Evolutionary conservation across 768 basidiomycete species (phyloP), one percentile per base, ranked within the genome.

Genomic region (Rhodotorula taiwanensis): DNA sequence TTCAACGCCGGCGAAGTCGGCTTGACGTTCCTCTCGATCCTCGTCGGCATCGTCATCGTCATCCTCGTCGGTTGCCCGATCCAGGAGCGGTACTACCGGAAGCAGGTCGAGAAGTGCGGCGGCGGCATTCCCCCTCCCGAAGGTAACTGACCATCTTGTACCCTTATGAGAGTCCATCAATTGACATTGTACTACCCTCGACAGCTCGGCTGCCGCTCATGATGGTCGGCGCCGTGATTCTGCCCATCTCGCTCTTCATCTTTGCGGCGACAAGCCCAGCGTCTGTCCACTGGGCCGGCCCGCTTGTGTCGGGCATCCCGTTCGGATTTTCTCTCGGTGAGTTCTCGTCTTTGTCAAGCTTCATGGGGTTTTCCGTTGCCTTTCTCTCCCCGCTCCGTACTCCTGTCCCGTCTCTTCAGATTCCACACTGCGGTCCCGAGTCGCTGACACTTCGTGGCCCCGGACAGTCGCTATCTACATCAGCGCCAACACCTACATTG

Each of bases 161-260:
- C n/a, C n/a, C n/a, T n/a, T n/a, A n/a, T n/a, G n/a, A n/a, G n/a
- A n/a, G n/a, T n/a, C n/a, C n/a, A n/a, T n/a, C n/a, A n/a, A n/a
- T n/a, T n/a, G n/a, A n/a, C n/a, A n/a, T n/a, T n/a, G n/a, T n/a
- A n/a, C n/a, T n/a, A n/a, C n/a, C n/a, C n/a, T n/a, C n/a, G n/a
- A n/a, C n/a, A n/a, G 55, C 67, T 16, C 58, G 74, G 10, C 53
- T 75, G 11, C 69, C 70, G 48, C 60, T 71, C 5, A 74, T 74
- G 73, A 73, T 75, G 69, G 56, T 66, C 31, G 72, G 75, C 48
- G 50, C 69, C 6, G 34, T 74, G 52, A 48, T 72, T 44, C 69
- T 76, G 31, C 76, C 76, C n/a, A 63, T 74, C 56, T 71, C 72
- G 3, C 70, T 77, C 30, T 75, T 75, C 71, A 74, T 75, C 63